Evolutionary conservation across 768 basidiomycete genomes (phyloP).

Genomic region (Lentinula aciculospora): DNA sequence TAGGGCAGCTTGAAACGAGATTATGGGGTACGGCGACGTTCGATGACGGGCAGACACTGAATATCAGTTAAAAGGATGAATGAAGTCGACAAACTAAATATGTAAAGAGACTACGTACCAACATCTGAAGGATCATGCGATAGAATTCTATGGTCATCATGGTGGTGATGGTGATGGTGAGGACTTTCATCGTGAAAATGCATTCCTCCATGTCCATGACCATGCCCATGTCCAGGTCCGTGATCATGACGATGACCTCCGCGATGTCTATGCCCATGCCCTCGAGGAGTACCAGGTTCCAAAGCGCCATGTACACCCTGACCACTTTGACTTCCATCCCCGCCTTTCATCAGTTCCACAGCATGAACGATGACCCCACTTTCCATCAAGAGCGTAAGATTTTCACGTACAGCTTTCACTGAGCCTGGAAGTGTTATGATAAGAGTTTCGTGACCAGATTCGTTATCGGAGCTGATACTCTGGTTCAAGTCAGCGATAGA

Average conservation of each 20-base stretch:
- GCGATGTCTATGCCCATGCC: conserved; percentile 21
- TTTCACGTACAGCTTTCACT: conserved; percentile 80
- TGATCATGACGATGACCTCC: conserved; percentile 25
- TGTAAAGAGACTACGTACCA: conserved; percentile 37
- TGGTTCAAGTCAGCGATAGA: not conserved
- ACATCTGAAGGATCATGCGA: conserved; percentile 68
- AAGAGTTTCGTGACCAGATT: conserved; percentile 40
- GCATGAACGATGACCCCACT: conserved; percentile 63
- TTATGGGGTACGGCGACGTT: conserved; percentile 69
- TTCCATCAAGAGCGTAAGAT: conserved; percentile 54
- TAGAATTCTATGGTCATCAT: conserved; percentile 53
- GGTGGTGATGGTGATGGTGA: conserved; percentile 31
- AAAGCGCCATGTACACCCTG: conserved; percentile 44
- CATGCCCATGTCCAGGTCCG: conserved; percentile 33
- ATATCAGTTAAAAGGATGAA: not conserved
- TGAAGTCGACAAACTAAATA: not conserved
- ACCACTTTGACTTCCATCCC: conserved; percentile 46
- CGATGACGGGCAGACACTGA: conserved; percentile 68
- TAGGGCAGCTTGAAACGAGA: conserved; percentile 65
- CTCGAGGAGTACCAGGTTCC: conserved; percentile 10
- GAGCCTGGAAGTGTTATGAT: conserved; percentile 83
- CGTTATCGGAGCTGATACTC: not conserved
- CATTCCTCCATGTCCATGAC: conserved; percentile 15
- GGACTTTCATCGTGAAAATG: conserved; percentile 21
- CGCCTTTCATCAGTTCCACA: conserved; percentile 66